Conservation (phyloP, 176 grass and related monocot genomes). For the Oryza meridionalis region DNA sequence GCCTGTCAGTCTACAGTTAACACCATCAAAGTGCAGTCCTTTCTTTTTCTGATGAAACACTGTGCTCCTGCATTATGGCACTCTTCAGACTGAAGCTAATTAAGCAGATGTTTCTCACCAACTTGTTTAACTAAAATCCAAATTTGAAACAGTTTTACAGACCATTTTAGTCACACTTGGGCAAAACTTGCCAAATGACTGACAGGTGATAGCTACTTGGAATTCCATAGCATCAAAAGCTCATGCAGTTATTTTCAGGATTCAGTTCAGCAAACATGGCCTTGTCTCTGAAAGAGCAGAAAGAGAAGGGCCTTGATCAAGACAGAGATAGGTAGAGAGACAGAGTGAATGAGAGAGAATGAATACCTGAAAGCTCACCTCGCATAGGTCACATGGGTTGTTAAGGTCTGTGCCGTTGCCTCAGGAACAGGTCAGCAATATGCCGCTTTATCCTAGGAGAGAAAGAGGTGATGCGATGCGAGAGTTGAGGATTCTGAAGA, state of each 20-base stretch:
- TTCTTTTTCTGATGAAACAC: background rate
- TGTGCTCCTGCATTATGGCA: background rate
- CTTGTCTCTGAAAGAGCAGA: slow-evolving; percentile 25
- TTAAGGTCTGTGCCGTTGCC: slow-evolving; percentile 38
- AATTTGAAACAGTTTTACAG: background rate
- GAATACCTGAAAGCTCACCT: slow-evolving; percentile 14
- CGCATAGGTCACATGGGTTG: slow-evolving; percentile 53
- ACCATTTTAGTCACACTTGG: background rate
- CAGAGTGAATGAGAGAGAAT: background rate
- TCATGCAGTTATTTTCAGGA: slow-evolving; percentile 23
- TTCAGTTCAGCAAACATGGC: slow-evolving; percentile 31
- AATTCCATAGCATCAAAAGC: slow-evolving; percentile 15
- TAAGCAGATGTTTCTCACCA: background rate
- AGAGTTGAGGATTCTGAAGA: slow-evolving; percentile 22
- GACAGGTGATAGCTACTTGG: background rate
- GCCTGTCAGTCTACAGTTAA: slow-evolving; percentile 20
- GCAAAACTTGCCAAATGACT: background rate
- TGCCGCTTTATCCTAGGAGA: slow-evolving; percentile 40
- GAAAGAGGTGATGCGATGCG: slow-evolving; percentile 18
- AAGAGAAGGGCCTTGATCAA: background rate
- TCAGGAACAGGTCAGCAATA: slow-evolving; percentile 41
- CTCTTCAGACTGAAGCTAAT: background rate
- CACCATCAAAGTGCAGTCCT: slow-evolving; percentile 1
- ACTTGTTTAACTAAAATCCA: background rate
- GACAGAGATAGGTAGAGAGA: background rate